phyloP scores from a whole-genome alignment of 2,329 filamentous ascomycete genomes.

The Fusarium gaditjirri region DNA sequence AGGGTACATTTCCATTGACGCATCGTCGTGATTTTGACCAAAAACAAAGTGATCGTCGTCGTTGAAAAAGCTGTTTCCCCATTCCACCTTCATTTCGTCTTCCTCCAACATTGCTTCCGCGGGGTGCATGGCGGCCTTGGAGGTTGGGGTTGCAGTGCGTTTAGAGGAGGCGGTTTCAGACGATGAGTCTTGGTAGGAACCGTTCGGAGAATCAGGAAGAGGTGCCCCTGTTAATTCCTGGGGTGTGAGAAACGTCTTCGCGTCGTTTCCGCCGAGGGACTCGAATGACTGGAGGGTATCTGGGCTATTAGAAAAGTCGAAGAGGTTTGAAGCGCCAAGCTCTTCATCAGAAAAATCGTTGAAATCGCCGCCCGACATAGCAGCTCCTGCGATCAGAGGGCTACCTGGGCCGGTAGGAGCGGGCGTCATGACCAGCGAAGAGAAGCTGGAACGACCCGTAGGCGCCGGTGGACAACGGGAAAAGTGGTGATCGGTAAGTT shows the following conservation, averaged over 20 bases:
- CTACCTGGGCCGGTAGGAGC: constrained; percentile 48
- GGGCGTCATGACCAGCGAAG: constrained; percentile 51
- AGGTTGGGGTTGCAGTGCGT: constrained; percentile 58
- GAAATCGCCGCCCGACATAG: constrained; percentile 52
- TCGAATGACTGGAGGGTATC: constrained; percentile 52
- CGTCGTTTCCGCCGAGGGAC: constrained; percentile 45
- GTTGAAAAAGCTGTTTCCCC: constrained; percentile 53
- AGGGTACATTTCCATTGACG: constrained; percentile 46
- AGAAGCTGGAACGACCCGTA: constrained; percentile 34
- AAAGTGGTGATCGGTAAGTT: constrained; percentile 15
- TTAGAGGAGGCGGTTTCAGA: constrained; percentile 64
- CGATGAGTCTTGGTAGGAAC: constrained; percentile 60
- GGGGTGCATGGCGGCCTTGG: constrained; percentile 54
- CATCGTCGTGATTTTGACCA: constrained; percentile 42
- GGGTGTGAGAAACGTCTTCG: constrained; percentile 48
- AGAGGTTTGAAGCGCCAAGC: constrained; percentile 47
- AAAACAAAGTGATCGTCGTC: constrained; percentile 55
- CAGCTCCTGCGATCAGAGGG: constrained; percentile 53
- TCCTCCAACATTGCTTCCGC: constrained; percentile 58
- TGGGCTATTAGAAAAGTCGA: constrained; percentile 52
- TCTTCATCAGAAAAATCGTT: constrained; percentile 54
- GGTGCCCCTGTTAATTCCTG: constrained; percentile 51
- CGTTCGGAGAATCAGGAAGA: constrained; percentile 56
- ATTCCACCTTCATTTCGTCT: constrained; percentile 55
- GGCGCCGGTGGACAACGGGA: constrained; percentile 13